Percentiles rank a stretch among this genome's conserved stretches.
These are phyloP conservation scores for Soucietia sequanensis DNA, from an alignment of 805 yeast genomes.

Conservation along the genomic window DNA sequence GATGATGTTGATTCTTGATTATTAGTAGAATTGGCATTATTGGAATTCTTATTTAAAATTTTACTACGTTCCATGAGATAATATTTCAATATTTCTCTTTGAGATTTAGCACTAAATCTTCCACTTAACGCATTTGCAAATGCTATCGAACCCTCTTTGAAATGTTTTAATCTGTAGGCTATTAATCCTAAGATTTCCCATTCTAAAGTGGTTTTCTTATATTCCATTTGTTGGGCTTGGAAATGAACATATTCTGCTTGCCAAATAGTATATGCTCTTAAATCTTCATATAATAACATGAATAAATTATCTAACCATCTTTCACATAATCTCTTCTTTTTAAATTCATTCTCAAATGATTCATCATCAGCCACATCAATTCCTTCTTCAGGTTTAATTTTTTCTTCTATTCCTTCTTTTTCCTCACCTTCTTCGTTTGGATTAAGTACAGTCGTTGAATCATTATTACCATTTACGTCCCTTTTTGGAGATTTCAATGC, in stretches of 20 bases:
- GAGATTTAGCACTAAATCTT: conserved; percentile 79
- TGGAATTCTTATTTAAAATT: conserved; percentile 28
- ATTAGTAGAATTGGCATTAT: conserved; percentile 8
- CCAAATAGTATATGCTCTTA: conserved; percentile 86
- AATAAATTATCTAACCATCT: conserved; percentile 72
- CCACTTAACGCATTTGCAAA: conserved; percentile 67
- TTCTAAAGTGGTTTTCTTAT: conserved; percentile 75
- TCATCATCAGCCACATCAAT: conserved; percentile 4
- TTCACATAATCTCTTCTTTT: conserved; percentile 65
- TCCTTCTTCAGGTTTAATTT: neutral
- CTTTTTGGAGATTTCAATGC: conserved; percentile 37
- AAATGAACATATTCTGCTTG: conserved; percentile 87
- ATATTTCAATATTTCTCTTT: conserved; percentile 68
- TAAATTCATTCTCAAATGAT: conserved; percentile 43
- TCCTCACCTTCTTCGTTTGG: no score
- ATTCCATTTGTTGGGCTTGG: conserved; percentile 81
- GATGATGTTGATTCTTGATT: conserved; percentile 1
- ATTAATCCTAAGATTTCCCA: conserved; percentile 92
- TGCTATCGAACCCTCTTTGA: conserved; percentile 84
- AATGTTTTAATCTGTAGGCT: conserved; percentile 82
- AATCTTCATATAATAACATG: conserved; percentile 69
- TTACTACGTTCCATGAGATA: conserved; percentile 52
- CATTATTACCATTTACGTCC: conserved; percentile 10
- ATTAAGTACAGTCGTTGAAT: no score
- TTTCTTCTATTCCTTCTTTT: no score